Conservation (phyloP, 106 monocot species). For the Dendrobium officinale region DNA sequence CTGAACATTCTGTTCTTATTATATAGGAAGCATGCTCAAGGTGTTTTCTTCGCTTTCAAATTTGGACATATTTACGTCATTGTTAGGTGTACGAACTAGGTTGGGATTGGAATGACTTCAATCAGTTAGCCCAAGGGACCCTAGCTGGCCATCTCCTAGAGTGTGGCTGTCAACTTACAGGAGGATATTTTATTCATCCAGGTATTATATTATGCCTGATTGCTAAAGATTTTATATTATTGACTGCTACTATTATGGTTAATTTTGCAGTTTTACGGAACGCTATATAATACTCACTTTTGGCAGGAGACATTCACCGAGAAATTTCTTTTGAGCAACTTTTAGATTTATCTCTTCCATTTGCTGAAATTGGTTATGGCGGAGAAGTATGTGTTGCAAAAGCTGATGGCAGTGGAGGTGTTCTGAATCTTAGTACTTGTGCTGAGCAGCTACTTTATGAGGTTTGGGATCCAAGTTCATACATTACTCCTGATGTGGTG, state of each 20-base stretch:
- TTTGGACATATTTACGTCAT: constrained; percentile 12
- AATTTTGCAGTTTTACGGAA: neutral
- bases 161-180: constrained; percentile 97
- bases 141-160: constrained; percentile 95
- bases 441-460: constrained; percentile 96
- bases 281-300: neutral
- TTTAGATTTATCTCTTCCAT: constrained; percentile 94
- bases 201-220: constrained; percentile 28
- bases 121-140: constrained; percentile 69
- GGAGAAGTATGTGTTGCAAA: constrained; percentile 80
- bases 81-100: constrained; percentile 92
- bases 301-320: constrained; percentile 71
- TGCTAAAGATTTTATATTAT: neutral
- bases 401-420: constrained; percentile 80
- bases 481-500: constrained; percentile 96
- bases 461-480: constrained; percentile 77
- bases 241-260: neutral
- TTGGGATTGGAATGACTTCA: constrained; percentile 86
- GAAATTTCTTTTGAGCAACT: constrained; percentile 66
- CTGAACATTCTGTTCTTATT: neutral
- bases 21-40: neutral
- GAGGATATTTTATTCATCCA: constrained; percentile 99
- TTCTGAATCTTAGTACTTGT: constrained; percentile 63
- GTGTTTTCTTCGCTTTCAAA: neutral
- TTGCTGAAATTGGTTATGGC: constrained; percentile 62